A percentile compares a stretch with the other conserved stretches of the same genome.
Evolutionary conservation across 768 basidiomycete genomes (phyloP).

Genomic region (Termitomyces sp.): DNA sequence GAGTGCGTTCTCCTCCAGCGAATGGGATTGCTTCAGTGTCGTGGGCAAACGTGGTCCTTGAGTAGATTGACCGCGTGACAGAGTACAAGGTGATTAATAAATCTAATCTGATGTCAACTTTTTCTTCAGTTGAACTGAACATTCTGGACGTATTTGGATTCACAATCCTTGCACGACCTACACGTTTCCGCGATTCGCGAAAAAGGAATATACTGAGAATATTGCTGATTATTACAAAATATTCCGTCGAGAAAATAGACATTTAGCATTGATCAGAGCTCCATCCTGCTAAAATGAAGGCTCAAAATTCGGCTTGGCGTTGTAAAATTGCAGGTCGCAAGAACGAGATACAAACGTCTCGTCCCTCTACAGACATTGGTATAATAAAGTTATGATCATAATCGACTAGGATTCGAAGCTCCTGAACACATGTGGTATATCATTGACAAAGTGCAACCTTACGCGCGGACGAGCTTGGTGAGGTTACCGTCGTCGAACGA

Average conservation of each 20-base stretch:
- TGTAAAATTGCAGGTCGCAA: too few species aligned
- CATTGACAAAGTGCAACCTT: constrained; percentile 14
- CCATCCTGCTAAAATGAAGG: neutral
- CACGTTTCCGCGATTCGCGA: too few species aligned
- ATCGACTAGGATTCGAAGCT: neutral
- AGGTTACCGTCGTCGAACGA: constrained; percentile 30
- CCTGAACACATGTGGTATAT: constrained; percentile 2
- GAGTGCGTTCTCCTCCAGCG: too few species aligned
- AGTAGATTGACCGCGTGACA: too few species aligned
- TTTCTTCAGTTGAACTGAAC: neutral
- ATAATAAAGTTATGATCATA: neutral
- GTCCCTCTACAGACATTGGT: neutral
- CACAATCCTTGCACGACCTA: too few species aligned
- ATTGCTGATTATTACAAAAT: too few species aligned
- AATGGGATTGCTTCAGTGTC: too few species aligned
- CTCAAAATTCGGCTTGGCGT: neutral
- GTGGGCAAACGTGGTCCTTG: too few species aligned
- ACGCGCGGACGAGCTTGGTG: constrained; percentile 26
- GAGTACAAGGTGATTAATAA: too few species aligned
- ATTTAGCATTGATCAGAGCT: neutral
- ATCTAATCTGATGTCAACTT: neutral
- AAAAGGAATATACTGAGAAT: too few species aligned
- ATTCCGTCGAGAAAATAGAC: too few species aligned
- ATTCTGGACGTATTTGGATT: too few species aligned
- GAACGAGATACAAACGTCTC: neutral